phyloP scores from a whole-genome alignment of 306 rosid genomes.

The Vachellia collinsii region DNA sequence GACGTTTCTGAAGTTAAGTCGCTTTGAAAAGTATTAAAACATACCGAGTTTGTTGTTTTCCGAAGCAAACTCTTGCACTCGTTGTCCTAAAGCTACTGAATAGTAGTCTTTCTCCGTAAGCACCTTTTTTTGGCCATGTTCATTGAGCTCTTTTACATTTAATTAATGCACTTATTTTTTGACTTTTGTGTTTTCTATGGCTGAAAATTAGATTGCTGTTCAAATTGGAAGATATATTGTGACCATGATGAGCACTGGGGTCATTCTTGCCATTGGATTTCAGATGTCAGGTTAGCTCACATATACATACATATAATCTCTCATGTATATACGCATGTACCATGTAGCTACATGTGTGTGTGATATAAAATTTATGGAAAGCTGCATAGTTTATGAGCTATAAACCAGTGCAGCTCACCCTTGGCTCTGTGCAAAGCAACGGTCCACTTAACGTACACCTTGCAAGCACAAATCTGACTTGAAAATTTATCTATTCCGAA shows the following conservation, averaged over 20 bases:
- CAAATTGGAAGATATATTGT: conserved; percentile 95
- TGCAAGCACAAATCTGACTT: conserved; percentile 13
- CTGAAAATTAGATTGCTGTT: conserved; percentile 63
- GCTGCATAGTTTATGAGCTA: neutral
- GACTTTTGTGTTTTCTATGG: conserved; percentile 25
- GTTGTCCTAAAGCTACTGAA: neutral
- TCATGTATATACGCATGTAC: neutral
- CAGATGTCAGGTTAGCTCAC: conserved; percentile 81
- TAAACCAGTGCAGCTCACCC: no score
- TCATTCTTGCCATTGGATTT: conserved; percentile 82
- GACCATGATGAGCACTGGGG: conserved; percentile 99
- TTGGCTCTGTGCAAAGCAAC: no score
- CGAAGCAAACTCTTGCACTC: neutral
- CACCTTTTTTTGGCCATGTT: neutral
- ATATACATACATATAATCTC: neutral
- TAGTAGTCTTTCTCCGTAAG: neutral
- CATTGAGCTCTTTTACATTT: neutral
- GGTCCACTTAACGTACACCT: neutral
- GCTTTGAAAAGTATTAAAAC: neutral
- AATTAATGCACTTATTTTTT: conserved; percentile 9
- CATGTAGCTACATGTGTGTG: neutral
- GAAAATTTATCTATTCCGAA: neutral
- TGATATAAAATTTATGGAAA: neutral
- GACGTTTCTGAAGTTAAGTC: neutral
- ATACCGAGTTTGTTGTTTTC: neutral